Conservation (phyloP, 768 basidiomycete species). For the Cystobasidium ongulense region DNA sequence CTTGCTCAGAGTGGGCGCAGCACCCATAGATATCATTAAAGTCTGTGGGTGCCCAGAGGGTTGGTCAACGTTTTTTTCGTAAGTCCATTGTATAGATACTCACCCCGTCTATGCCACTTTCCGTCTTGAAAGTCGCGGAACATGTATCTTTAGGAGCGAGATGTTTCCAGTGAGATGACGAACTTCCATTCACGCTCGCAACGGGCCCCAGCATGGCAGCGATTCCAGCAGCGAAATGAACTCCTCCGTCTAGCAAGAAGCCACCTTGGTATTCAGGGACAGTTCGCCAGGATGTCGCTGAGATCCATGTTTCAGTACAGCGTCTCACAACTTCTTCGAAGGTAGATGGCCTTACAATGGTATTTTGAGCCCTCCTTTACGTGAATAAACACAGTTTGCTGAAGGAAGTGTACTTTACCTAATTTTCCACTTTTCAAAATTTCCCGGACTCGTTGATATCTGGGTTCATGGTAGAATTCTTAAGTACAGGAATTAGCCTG, state of each 20-base stretch:
- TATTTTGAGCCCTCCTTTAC: background rate
- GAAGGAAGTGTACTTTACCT: background rate
- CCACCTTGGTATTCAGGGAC: conserved; percentile 11
- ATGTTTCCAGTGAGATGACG: background rate
- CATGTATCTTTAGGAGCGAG: background rate
- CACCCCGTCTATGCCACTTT: background rate
- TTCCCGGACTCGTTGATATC: background rate
- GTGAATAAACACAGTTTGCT: background rate
- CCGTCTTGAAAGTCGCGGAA: background rate
- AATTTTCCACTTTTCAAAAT: background rate
- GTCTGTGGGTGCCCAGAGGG: background rate
- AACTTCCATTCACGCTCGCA: background rate
- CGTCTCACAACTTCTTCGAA: background rate
- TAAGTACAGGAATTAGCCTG: background rate
- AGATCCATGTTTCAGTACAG: background rate
- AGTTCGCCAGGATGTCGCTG: background rate
- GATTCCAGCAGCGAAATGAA: conserved; percentile 18
- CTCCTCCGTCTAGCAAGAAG: conserved; percentile 5
- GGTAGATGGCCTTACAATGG: background rate
- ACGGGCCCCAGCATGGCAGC: background rate
- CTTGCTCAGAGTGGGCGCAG: background rate
- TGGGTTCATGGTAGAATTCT: conserved; percentile 12
- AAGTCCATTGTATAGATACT: background rate
- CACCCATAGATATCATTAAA: background rate
- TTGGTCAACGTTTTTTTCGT: background rate